phyloP scores from a whole-genome alignment of 2,329 filamentous ascomycete genomes.

The Ceratocystis cacaofunesta region DNA sequence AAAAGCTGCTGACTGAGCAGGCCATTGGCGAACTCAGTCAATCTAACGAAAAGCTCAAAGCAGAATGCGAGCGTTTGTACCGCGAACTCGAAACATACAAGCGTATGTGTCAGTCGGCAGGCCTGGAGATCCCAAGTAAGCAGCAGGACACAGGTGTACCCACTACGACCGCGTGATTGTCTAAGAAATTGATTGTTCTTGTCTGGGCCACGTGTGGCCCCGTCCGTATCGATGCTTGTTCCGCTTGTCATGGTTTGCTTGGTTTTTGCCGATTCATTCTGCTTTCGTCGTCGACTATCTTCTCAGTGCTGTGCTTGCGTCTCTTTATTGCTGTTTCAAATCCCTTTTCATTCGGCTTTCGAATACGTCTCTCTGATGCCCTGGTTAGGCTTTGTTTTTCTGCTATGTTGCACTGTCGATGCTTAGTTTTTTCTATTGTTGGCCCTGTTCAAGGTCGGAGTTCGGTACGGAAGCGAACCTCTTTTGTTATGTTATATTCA shows the following conservation, averaged over 20 bases:
- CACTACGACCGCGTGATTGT: constrained; percentile 4
- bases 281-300: neutral
- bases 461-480: neutral
- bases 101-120: constrained; percentile 47
- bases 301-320: neutral
- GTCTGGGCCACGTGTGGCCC: neutral
- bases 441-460: neutral
- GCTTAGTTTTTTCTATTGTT: neutral
- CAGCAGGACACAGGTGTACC: constrained; percentile 6
- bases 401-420: neutral
- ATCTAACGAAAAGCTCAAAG: constrained; percentile 76
- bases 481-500: neutral
- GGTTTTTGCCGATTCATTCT: neutral
- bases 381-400: neutral
- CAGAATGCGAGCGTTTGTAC: constrained; percentile 63
- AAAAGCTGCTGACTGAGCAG: constrained; percentile 80
- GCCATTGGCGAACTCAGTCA: constrained; percentile 76
- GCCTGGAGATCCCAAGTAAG: constrained; percentile 28
- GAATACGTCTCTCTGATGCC: neutral
- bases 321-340: neutral
- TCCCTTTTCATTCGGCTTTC: neutral
- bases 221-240: neutral
- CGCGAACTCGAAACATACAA: constrained; percentile 69
- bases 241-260: no score
- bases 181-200: neutral